Evolutionary conservation across 495 filamentous ascomycete genomes (phyloP), one percentile per base, ranked within the genome.

Genomic region (Penicillium canescens): DNA sequence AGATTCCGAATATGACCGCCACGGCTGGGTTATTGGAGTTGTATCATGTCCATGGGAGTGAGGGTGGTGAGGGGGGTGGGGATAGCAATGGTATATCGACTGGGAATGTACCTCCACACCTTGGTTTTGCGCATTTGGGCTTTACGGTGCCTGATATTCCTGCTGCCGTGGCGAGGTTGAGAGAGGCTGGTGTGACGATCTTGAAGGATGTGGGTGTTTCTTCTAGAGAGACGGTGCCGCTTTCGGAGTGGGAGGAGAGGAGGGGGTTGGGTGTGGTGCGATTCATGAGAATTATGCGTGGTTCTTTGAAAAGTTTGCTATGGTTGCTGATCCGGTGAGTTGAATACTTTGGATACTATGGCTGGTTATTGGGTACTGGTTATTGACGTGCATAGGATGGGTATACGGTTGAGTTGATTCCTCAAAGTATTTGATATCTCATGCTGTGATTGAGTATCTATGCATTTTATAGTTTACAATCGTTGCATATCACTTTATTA

Each of bases 281-380:
- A 64, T 75, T 48, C 69, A 73, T 66, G 43, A 12, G 34, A 63
- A 66, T 43, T 75, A 71, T 68, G 59, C 55, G 44, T 55, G 56
- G 54, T 65, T 75, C 33, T 73, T 71, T 59, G 66, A 68, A 42
- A 62, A 68, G 54, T 68, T 75, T 66, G 72, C 65, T 18, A 72
- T 65, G 66, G 66, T 75, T 14, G 54, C 58, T 55, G 72, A 75
- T 65, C 72, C 70, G 62, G 72, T 73, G 57, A 62, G 72, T 65
- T 37, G 26, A 8, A 43, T 13, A 28, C 44, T 5, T 38, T 11
- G 5, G 23, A 10, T 23, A n/a, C 20, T 37, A 10, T 18, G 40
- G 14, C 28, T 6, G 26, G 28, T 42, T 18, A 16, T 16, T 35
- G 37, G 23, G 23, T 26, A 5, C 9, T 31, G 28, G 28, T 26